A percentile compares a stretch with the other conserved stretches of the same genome.
These are phyloP conservation scores for Leccinum insigne DNA, from an alignment of 1,284 basidiomycete genomes.

Conservation along the genomic window DNA sequence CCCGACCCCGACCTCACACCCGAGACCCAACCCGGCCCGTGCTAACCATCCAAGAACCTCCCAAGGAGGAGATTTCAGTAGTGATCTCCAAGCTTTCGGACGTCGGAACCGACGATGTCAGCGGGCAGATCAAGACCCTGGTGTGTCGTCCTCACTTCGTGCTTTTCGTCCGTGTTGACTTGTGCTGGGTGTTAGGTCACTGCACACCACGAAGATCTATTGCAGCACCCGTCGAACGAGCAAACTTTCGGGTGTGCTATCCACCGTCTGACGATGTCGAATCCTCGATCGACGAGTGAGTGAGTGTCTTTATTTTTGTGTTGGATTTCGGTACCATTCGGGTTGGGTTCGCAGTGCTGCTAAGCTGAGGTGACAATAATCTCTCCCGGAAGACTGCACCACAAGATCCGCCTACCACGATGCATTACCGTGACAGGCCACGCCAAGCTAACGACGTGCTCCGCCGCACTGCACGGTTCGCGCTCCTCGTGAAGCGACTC, in stretches of 20 bases:
- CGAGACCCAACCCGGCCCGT: conserved; percentile 31
- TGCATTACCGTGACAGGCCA: conserved; percentile 50
- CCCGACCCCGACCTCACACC: conserved; percentile 35
- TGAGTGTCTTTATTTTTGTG: not conserved
- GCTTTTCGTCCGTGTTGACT: not conserved
- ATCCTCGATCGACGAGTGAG: conserved; percentile 70
- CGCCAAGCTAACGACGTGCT: conserved; percentile 84
- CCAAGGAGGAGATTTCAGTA: conserved; percentile 84
- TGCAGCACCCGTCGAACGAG: conserved; percentile 51
- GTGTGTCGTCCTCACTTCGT: conserved; percentile 28
- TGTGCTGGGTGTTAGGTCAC: conserved; percentile 47
- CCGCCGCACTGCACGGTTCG: conserved; percentile 80
- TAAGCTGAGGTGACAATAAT: conserved; percentile 1
- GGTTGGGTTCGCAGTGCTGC: not conserved
- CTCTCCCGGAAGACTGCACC: conserved; percentile 57
- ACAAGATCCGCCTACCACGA: conserved; percentile 85
- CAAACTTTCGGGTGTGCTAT: conserved; percentile 62
- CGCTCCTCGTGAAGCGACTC: conserved; percentile 76
- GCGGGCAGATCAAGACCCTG: conserved; percentile 82
- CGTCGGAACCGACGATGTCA: conserved; percentile 85
- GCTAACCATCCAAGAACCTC: conserved; percentile 49
- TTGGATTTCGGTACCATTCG: not conserved
- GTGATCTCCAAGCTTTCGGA: conserved; percentile 79
- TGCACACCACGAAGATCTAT: conserved; percentile 69
- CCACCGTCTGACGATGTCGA: conserved; percentile 65